Evolutionary conservation across 352 stramenopile species (phyloP), one percentile per base, ranked within the genome.

Genomic region (Phytophthora litchii): DNA sequence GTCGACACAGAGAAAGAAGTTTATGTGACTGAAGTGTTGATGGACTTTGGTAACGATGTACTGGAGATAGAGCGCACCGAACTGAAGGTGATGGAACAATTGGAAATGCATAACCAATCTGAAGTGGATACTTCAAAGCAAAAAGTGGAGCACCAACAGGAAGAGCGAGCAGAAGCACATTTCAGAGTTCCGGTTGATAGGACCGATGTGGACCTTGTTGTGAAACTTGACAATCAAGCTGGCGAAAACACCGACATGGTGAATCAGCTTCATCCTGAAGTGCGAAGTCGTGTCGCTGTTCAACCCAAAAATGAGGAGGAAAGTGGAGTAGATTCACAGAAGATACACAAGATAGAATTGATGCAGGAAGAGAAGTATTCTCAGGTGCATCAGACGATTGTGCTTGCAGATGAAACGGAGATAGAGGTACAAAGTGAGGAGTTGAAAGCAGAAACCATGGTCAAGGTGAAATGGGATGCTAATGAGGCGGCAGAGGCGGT

Each of bases 41-140:
- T 58, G 32, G 61, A 56, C 1, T 19, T 64, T 16, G 25, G 38
- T 9, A 41, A 51, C 25, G 27, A 19, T 41, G 25, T 51, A 21
- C 3, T 68, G 29, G 51, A 67, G 20, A 7, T 63, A 14, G 59
- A 80, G 35, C 57, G 60, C 8, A 65, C 54, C 10, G 42, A 71
- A 42, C 14, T 55, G 6, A 27, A 67, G 6, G 16, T 64, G n/a
- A 36, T 40, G 20, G 43, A 64, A 16, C 9, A 60, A 6, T 25
- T 46, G 5, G 29, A 40, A 6, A 8, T 19, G 19, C 20, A 43
- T 16, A 66, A 73, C 17, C 0, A 56, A 7, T 72, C 62, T 21
- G 37, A 45, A 51, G 29, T 11, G 27, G 54, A 60, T 20, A 32
- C 1, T 42, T 23, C 17, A 3, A 48, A 41, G n/a, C 53, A 54